Percentiles rank a stretch among this genome's conserved stretches.
phyloP scores from a whole-genome alignment of 2,329 filamentous ascomycete genomes.

The Drechmeria coniospora region DNA sequence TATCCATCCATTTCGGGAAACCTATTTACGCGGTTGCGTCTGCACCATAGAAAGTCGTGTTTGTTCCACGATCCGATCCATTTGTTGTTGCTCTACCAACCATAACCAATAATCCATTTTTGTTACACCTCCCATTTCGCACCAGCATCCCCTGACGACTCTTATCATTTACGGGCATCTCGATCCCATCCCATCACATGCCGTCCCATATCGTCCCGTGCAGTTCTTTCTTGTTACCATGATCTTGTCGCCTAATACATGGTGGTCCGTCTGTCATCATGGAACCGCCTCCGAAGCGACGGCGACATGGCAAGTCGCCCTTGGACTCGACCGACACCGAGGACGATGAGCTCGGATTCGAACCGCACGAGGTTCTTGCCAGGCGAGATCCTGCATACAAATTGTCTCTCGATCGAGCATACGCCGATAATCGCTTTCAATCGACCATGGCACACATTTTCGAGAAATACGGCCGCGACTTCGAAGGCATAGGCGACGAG shows the following conservation, averaged over 20 bases:
- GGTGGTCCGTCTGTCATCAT: conserved; percentile 20
- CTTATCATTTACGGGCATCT: no score
- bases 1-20: no score
- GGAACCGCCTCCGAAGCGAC: conserved; percentile 46
- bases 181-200: conserved; percentile 4
- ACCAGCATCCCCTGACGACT: no score
- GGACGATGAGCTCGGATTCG: conserved; percentile 31
- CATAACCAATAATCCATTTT: no score
- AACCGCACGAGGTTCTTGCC: conserved; percentile 29
- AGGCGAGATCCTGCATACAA: conserved; percentile 38
- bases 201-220: no score
- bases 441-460: conserved; percentile 81
- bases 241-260: no score
- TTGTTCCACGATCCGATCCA: no score
- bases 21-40: no score
- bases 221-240: no score
- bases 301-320: conserved; percentile 32
- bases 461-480: conserved; percentile 73
- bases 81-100: no score
- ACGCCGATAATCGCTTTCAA: conserved; percentile 59
- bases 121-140: no score
- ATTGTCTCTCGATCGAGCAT: conserved; percentile 45
- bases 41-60: not conserved
- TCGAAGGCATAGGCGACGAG: conserved; percentile 72
- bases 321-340: conserved; percentile 22